phyloP scores from a whole-genome alignment of 1,284 basidiomycete species.

The Cryptococcus sp. region DNA sequence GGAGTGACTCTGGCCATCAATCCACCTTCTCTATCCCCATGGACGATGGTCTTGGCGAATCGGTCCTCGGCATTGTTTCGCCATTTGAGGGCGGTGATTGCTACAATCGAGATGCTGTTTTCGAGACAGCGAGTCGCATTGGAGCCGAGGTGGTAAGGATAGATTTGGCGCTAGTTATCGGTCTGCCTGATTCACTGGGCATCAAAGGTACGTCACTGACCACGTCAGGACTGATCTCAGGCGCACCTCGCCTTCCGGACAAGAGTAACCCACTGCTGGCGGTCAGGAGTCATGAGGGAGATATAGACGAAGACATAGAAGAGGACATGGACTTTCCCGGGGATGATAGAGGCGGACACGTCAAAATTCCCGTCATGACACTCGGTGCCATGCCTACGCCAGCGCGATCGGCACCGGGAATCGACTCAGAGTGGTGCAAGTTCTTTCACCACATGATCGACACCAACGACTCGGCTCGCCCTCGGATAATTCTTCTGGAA shows the following conservation, averaged over 20 bases:
- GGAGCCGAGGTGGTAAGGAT: slow-evolving; percentile 73
- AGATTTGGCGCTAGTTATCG: slow-evolving; percentile 58
- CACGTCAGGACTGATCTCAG: no score
- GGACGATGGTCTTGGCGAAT: slow-evolving; percentile 63
- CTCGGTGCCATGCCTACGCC: background rate
- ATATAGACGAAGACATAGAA: background rate
- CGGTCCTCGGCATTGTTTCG: no score
- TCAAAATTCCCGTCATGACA: background rate
- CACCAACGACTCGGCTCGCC: slow-evolving; percentile 8
- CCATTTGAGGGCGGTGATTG: slow-evolving; percentile 80
- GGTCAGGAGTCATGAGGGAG: background rate
- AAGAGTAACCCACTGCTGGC: background rate
- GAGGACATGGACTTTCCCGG: background rate
- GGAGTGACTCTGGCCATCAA: no score
- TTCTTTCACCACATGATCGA: slow-evolving; percentile 33
- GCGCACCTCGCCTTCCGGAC: background rate
- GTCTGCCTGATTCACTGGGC: slow-evolving; percentile 57
- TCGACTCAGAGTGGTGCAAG: slow-evolving; percentile 27
- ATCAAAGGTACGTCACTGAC: background rate
- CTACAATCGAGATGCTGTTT: slow-evolving; percentile 70
- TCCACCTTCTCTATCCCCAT: no score
- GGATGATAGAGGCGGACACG: background rate
- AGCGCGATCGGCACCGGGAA: background rate
- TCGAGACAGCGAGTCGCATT: slow-evolving; percentile 65
- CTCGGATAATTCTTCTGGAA: slow-evolving; percentile 73